A percentile compares a stretch with the other conserved stretches of the same genome.
Conservation (phyloP, 2,329 filamentous ascomycete species). For the Sphaerulina musiva region DNA sequence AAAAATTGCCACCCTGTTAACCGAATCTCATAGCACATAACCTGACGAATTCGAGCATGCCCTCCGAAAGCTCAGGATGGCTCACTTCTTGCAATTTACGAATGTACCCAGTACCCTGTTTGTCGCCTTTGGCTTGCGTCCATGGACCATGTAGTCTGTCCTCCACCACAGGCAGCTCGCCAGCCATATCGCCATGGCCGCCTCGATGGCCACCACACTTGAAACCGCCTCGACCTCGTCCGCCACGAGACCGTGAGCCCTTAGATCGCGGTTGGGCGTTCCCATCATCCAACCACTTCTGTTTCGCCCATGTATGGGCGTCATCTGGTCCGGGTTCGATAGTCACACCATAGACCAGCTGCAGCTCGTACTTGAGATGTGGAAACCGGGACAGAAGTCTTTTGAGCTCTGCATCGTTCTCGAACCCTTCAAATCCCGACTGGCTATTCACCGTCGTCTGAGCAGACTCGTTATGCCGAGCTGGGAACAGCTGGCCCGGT, state of each 20-base stretch:
- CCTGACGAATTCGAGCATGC: slow-evolving; percentile 40
- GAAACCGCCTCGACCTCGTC: slow-evolving; percentile 8
- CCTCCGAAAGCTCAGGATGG: slow-evolving; percentile 34
- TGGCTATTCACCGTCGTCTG: slow-evolving; percentile 3
- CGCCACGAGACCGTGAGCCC: slow-evolving; percentile 16
- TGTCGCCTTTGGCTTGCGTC: slow-evolving; percentile 36
- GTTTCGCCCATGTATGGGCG: slow-evolving; percentile 23
- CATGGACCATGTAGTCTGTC: slow-evolving; percentile 30
- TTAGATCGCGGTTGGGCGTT: slow-evolving; percentile 13
- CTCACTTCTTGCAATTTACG: slow-evolving; percentile 28
- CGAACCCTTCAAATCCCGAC: slow-evolving; percentile 30
- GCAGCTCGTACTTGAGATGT: slow-evolving; percentile 31
- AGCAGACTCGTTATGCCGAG: slow-evolving; percentile 1
- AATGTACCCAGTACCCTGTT: slow-evolving; percentile 29
- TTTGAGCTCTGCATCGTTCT: slow-evolving; percentile 30
- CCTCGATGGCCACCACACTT: not conserved
- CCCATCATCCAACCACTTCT: slow-evolving; percentile 20
- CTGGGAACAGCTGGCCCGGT: slow-evolving; percentile 21
- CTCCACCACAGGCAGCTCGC: slow-evolving; percentile 4
- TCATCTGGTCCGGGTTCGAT: slow-evolving; percentile 34
- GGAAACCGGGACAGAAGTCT: slow-evolving; percentile 33
- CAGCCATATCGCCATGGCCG: not conserved
- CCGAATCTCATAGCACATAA: slow-evolving; percentile 40
- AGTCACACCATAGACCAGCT: slow-evolving; percentile 32
- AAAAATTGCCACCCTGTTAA: not conserved